Evolutionary conservation across 768 basidiomycete species (phyloP).

Genomic region (Candolleomyces aberdarensis): DNA sequence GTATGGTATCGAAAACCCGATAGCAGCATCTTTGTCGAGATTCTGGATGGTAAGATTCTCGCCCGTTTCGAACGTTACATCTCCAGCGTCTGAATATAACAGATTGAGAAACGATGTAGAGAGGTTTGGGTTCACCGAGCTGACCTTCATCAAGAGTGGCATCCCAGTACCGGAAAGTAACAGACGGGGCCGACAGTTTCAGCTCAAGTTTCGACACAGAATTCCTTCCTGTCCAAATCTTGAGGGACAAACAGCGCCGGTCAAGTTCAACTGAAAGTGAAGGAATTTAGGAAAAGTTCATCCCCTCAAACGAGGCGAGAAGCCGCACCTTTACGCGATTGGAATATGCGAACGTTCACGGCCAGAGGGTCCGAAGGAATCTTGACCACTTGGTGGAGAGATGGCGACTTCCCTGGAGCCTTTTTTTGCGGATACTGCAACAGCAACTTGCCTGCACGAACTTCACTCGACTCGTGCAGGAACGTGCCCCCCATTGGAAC

Average conservation of each 20-base stretch:
- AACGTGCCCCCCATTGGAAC: constrained; percentile 70
- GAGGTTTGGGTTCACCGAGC: constrained; percentile 5
- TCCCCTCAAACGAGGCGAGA: not conserved
- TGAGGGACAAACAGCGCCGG: constrained; percentile 47
- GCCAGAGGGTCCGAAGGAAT: constrained; percentile 49
- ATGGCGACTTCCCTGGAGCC: constrained; percentile 25
- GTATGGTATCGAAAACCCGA: constrained; percentile 61
- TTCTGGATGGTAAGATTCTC: constrained; percentile 47
- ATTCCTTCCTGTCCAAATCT: constrained; percentile 69
- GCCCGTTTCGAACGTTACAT: constrained; percentile 30
- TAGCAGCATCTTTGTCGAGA: constrained; percentile 40
- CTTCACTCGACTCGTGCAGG: constrained; percentile 63
- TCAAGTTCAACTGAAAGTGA: constrained; percentile 60
- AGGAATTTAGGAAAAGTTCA: constrained; percentile 7
- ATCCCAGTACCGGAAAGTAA: constrained; percentile 46
- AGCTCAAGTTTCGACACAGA: constrained; percentile 51
- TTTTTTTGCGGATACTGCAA: constrained; percentile 63
- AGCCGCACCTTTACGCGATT: constrained; percentile 47
- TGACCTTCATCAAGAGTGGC: constrained; percentile 35
- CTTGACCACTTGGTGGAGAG: constrained; percentile 52
- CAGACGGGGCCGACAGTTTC: constrained; percentile 52
- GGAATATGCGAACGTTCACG: constrained; percentile 59
- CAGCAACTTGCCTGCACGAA: constrained; percentile 58
- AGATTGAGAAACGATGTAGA: not conserved
- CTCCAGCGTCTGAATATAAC: constrained; percentile 10